phyloP scores from a whole-genome alignment of 1,139 yeast genomes.

The Saccharomycopsis hybrid region DNA sequence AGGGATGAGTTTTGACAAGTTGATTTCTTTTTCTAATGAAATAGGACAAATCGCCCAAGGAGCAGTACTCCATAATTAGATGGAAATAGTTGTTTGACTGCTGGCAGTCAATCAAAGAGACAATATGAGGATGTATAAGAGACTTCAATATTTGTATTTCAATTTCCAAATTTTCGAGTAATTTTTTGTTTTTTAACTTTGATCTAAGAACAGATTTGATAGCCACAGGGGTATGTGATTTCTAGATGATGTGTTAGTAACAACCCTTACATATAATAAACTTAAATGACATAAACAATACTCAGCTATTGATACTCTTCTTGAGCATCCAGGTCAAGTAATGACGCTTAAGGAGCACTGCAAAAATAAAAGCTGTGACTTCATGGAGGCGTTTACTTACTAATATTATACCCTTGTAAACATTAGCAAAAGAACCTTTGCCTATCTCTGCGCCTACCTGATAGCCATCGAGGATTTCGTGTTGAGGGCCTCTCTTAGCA shows the following conservation, averaged over 20 bases:
- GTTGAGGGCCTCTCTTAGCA: constrained; percentile 1
- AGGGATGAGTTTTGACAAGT: constrained; percentile 69
- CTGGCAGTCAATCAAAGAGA: constrained; percentile 73
- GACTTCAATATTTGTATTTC: constrained; percentile 83
- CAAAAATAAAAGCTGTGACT: neutral
- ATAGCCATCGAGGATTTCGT: constrained; percentile 38
- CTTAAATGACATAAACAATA: no score
- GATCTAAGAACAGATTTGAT: constrained; percentile 82
- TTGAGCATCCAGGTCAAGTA: no score
- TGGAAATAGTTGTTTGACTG: constrained; percentile 78
- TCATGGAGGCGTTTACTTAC: constrained; percentile 19
- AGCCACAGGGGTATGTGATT: constrained; percentile 62
- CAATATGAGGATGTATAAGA: constrained; percentile 89
- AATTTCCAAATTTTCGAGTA: constrained; percentile 82
- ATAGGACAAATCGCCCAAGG: constrained; percentile 87
- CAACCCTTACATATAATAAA: no score
- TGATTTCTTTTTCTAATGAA: constrained; percentile 75
- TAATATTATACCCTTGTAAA: constrained; percentile 58
- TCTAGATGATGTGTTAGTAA: constrained; percentile 26
- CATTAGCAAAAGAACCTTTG: constrained; percentile 91
- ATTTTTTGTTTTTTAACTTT: constrained; percentile 75
- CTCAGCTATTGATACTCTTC: no score
- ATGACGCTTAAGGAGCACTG: neutral
- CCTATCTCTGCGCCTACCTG: constrained; percentile 75
- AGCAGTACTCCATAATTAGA: constrained; percentile 94